Evolutionary conservation across 148 eudicot genomes (phyloP).

Genomic region (Nepenthes mirabilis): DNA sequence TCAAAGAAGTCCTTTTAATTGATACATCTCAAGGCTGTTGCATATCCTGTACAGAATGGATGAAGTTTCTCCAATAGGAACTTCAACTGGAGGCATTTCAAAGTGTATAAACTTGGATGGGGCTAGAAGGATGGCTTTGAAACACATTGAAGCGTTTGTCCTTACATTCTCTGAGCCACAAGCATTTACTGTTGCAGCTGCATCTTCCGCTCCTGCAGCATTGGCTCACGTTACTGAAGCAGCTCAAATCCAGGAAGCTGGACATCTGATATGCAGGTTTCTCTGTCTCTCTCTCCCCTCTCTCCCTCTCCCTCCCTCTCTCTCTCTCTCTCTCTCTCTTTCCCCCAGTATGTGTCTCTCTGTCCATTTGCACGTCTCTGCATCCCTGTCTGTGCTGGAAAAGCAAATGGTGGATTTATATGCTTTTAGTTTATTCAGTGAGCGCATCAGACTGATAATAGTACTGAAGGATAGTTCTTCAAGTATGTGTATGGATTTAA

Average conservation of each 20-base stretch:
- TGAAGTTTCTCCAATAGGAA: constrained; percentile 60
- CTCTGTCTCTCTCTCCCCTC: background rate
- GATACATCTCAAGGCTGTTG: background rate
- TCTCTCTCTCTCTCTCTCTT: no score
- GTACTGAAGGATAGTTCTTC: no score
- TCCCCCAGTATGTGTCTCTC: no score
- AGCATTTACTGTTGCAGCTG: constrained; percentile 62
- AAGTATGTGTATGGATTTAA: no score
- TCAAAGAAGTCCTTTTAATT: no score
- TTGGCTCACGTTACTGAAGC: constrained; percentile 69
- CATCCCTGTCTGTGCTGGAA: no score
- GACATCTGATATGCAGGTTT: constrained; percentile 97
- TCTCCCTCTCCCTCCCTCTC: background rate
- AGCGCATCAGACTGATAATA: no score
- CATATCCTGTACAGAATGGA: constrained; percentile 51
- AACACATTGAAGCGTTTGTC: constrained; percentile 66
- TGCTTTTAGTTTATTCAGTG: no score
- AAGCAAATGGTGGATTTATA: no score
- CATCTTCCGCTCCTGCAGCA: constrained; percentile 68
- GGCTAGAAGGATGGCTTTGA: constrained; percentile 77
- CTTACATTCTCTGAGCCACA: constrained; percentile 55
- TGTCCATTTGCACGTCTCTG: no score
- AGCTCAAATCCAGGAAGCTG: constrained; percentile 84
- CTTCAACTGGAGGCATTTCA: constrained; percentile 48
- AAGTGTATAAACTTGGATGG: constrained; percentile 64